These are phyloP conservation scores for Nannochloropsis gaditana DNA, from an alignment of 108 stramenopile species.

Conservation along the genomic window DNA sequence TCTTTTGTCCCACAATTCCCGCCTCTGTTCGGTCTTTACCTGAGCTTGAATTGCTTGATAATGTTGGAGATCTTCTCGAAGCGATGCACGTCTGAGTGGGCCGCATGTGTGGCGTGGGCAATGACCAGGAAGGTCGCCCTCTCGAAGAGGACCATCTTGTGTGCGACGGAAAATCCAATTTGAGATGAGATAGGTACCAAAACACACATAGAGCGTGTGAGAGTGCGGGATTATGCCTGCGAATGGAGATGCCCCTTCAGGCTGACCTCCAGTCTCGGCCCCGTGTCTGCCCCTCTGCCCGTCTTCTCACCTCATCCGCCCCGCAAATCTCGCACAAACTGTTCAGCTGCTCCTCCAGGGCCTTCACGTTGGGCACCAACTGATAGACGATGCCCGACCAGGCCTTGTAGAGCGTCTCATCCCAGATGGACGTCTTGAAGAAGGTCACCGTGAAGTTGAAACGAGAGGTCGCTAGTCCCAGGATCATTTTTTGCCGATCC, in stretches of 20 bases:
- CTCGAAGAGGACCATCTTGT: slow-evolving; percentile 86
- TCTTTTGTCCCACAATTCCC: neutral
- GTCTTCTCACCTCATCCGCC: slow-evolving; percentile 89
- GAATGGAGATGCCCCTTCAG: too few relatives aligned
- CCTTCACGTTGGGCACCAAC: slow-evolving; percentile 90
- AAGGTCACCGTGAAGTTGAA: slow-evolving; percentile 64
- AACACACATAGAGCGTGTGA: too few relatives aligned
- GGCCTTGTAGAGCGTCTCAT: slow-evolving; percentile 95
- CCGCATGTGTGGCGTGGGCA: slow-evolving; percentile 68
- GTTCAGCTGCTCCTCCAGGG: slow-evolving; percentile 80
- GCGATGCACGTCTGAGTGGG: slow-evolving; percentile 90
- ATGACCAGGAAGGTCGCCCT: slow-evolving; percentile 95
- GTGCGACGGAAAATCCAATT: neutral
- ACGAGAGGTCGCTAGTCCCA: slow-evolving; percentile 34
- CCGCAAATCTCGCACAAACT: slow-evolving; percentile 78
- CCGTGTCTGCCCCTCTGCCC: neutral
- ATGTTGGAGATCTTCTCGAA: slow-evolving; percentile 99
- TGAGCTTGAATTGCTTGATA: slow-evolving; percentile 93
- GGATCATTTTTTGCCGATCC: slow-evolving; percentile 70
- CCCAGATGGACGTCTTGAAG: slow-evolving; percentile 97
- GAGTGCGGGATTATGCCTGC: too few relatives aligned
- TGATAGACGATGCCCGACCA: slow-evolving; percentile 89
- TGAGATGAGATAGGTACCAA: too few relatives aligned
- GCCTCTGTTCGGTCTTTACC: neutral
- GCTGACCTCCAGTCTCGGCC: neutral